Base-by-base conservation (phyloP, 768 basidiomycete species). In the Pholiota conissans region DNA sequence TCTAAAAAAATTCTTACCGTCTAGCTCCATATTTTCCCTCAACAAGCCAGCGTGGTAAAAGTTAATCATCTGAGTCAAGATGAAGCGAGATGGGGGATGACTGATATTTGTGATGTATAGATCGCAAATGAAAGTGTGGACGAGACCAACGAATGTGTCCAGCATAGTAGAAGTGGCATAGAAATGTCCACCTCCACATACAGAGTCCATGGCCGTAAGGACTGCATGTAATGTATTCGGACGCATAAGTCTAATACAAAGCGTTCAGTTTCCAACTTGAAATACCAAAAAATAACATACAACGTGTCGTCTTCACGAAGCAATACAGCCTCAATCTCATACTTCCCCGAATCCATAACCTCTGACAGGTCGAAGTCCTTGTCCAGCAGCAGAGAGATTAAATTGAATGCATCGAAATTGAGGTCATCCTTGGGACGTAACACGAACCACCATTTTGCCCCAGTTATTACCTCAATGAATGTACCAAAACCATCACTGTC, bases 101-200 rank as follows among this genome's bases (percentile, higher is more conserved):
- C 48, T 51, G 0, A 59, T 55, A 37, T 69, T 67, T 22, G 63
- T 67, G 27, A 65, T 27, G 2, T 52, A 29, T 4, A 8, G 16
- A 11, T 58, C 37, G 1, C 47, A 46, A 2, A 65, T 34, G 27
- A 66, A 67, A 8, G 40, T 35, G 45, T 69, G 65, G 16, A 66
- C 46, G 0, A 65, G 51, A 3, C 55, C 64, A 5, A 42, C 46
- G 9, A 61, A 40, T 0, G 66, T 65, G 3, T 58, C 52, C 10
- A 55, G 50, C 26, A 72, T 57, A 0, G 57, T 59, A 5, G 46
- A 29, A 0, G 60, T 48, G 0, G 60, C n/a, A 39, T 66, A 67
- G 27, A 59, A 69, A 48, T 70, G 68, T 2, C 65, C 61, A 0
- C 69, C 68, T 14, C 45, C 30, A n/a, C 62, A 67, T 1, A 70